These are phyloP conservation scores for Lichtheimia corymbifera DNA, from an alignment of 371 early-diverging fungal genomes.

Conservation along the genomic window DNA sequence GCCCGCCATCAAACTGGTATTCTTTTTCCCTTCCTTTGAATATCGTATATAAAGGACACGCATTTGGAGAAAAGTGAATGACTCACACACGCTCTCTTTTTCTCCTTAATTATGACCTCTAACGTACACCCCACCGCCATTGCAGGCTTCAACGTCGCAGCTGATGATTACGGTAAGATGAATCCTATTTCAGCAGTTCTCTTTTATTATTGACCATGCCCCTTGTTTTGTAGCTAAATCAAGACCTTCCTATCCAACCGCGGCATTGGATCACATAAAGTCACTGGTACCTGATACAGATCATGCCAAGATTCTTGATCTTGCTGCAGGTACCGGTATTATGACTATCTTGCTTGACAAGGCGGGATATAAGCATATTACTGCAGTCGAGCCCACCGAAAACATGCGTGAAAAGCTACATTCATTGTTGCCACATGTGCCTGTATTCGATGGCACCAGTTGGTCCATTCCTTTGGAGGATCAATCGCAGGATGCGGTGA, in stretches of 20 bases:
- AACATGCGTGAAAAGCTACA: slow-evolving; percentile 43
- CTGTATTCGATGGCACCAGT: slow-evolving; percentile 41
- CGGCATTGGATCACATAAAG: slow-evolving; percentile 23
- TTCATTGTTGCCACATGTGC: slow-evolving; percentile 23
- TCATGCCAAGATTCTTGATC: slow-evolving; percentile 25
- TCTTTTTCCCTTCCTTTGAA: too few relatives aligned
- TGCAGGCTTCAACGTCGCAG: slow-evolving; percentile 28
- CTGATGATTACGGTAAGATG: slow-evolving; percentile 35
- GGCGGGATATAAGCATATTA: slow-evolving; percentile 21
- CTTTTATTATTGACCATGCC: neutral
- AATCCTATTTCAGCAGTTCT: slow-evolving; percentile 1
- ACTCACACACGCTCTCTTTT: neutral
- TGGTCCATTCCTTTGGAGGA: slow-evolving; percentile 42
- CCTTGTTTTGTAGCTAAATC: slow-evolving; percentile 22
- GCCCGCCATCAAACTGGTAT: too few relatives aligned
- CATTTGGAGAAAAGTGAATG: too few relatives aligned
- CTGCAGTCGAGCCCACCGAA: slow-evolving; percentile 52
- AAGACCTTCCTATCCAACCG: slow-evolving; percentile 39
- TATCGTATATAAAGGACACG: too few relatives aligned
- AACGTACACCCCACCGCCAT: slow-evolving; percentile 27
- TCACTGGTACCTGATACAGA: slow-evolving; percentile 3
- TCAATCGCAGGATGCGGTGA: slow-evolving; percentile 43
- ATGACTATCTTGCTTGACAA: slow-evolving; percentile 35
- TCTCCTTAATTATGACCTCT: neutral
- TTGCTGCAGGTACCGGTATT: slow-evolving; percentile 53